phyloP scores from a whole-genome alignment of 805 yeast genomes.

The Monosporozyma siamensis region DNA sequence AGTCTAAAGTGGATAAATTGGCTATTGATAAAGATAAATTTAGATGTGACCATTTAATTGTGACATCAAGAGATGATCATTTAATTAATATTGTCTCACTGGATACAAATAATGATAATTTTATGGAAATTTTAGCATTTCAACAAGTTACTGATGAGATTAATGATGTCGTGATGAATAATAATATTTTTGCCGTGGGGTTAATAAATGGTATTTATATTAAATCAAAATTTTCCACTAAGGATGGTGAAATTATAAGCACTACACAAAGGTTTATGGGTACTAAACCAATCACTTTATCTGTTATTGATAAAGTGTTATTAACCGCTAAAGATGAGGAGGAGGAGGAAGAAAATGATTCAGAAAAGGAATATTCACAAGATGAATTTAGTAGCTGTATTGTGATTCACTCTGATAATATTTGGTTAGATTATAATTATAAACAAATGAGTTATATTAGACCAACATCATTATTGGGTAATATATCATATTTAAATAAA shows the following conservation, averaged over 20 bases:
- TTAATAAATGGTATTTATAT: conserved; percentile 76
- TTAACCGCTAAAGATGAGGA: conserved; percentile 28
- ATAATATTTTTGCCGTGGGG: conserved; percentile 54
- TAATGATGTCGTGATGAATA: conserved; percentile 27
- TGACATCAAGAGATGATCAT: conserved; percentile 59
- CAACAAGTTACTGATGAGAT: conserved; percentile 57
- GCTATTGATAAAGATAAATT: conserved; percentile 33
- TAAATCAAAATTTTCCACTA: conserved; percentile 41
- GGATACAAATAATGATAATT: conserved; percentile 38
- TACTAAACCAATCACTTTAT: conserved; percentile 41
- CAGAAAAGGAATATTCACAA: background rate
- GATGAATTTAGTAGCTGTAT: conserved; percentile 14
- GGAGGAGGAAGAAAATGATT: conserved; percentile 8
- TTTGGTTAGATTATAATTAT: conserved; percentile 29
- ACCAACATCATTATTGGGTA: conserved; percentile 20
- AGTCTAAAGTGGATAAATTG: conserved; percentile 43
- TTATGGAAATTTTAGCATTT: conserved; percentile 51
- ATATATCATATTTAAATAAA: conserved; percentile 6
- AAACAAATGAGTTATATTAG: conserved; percentile 19
- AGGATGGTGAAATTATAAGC: conserved; percentile 54
- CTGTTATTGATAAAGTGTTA: conserved; percentile 17
- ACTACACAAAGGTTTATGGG: conserved; percentile 70
- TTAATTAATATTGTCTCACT: conserved; percentile 58
- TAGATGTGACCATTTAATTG: conserved; percentile 50
- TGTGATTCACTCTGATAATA: conserved; percentile 25